These are phyloP conservation scores for Hondaea fermentalgiana DNA, from an alignment of 108 stramenopile genomes.

Conservation along the genomic window DNA sequence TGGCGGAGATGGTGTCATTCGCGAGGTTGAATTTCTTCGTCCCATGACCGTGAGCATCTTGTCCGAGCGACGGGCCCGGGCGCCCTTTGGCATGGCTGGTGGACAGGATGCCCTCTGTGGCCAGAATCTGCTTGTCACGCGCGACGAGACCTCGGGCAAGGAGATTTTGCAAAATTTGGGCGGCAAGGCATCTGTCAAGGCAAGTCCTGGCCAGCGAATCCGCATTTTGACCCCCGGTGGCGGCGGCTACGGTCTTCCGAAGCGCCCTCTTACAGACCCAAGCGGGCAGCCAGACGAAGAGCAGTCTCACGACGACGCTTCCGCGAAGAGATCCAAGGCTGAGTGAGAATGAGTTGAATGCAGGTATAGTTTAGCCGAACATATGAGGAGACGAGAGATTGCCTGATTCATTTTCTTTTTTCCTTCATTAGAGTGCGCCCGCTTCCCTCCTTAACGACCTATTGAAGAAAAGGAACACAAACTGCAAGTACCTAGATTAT, in stretches of 20 bases:
- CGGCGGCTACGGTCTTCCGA: slow-evolving; percentile 62
- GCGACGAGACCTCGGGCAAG: neutral
- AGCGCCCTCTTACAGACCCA: neutral
- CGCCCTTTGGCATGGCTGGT: slow-evolving; percentile 85
- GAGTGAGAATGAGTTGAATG: neutral
- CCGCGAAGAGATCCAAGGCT: neutral
- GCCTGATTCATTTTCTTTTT: no score
- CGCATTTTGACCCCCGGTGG: slow-evolving; percentile 81
- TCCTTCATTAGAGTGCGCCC: no score
- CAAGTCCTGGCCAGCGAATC: slow-evolving; percentile 26
- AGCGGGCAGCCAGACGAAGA: neutral
- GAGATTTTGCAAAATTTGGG: neutral
- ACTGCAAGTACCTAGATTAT: no score
- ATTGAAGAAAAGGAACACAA: no score
- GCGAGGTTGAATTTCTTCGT: slow-evolving; percentile 84
- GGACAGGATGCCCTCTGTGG: slow-evolving; percentile 75
- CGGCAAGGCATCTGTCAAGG: neutral
- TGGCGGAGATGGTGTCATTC: slow-evolving; percentile 89
- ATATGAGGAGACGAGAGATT: no score
- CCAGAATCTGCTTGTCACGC: slow-evolving; percentile 65
- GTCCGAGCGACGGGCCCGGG: slow-evolving; percentile 78
- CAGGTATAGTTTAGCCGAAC: no score
- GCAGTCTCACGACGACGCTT: neutral
- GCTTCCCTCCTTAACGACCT: no score
- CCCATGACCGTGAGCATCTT: slow-evolving; percentile 85